Percentiles rank a stretch among this genome's conserved stretches.
Evolutionary conservation across 2,329 filamentous ascomycete species (phyloP).

Genomic region (Botrytis medusae): DNA sequence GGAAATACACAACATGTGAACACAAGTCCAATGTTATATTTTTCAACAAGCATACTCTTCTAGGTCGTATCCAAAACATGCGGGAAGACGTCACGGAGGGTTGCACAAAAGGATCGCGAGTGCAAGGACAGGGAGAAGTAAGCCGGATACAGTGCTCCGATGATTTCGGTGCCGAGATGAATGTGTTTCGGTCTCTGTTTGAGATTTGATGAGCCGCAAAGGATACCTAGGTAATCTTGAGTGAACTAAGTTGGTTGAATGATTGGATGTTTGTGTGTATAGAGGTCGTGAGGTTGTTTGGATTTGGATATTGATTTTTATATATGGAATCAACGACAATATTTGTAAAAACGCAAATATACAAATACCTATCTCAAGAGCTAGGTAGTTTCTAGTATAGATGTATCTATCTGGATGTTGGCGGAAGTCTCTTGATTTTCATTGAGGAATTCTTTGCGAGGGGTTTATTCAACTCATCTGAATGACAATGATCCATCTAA

Average conservation of each 20-base stretch:
- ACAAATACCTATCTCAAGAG: background rate
- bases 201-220: background rate
- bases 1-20: background rate
- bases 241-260: background rate
- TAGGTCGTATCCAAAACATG: background rate
- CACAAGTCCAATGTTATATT: background rate
- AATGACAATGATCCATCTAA: background rate
- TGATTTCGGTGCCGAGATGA: background rate
- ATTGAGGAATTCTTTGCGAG: background rate
- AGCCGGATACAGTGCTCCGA: background rate
- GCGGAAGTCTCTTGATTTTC: background rate
- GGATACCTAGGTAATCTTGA: background rate
- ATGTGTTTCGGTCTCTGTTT: background rate
- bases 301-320: background rate
- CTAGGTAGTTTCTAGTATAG: background rate
- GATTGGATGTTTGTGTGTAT: background rate
- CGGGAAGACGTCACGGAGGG: conserved; percentile 5
- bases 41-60: background rate
- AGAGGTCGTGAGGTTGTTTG: background rate
- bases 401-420: background rate
- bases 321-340: background rate
- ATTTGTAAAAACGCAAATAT: too few species aligned
- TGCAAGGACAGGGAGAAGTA: background rate
- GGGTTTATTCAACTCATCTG: background rate
- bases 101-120: background rate